Base-by-base conservation (phyloP, 1,284 basidiomycete genomes). In the Ceratobasidium sp. region DNA sequence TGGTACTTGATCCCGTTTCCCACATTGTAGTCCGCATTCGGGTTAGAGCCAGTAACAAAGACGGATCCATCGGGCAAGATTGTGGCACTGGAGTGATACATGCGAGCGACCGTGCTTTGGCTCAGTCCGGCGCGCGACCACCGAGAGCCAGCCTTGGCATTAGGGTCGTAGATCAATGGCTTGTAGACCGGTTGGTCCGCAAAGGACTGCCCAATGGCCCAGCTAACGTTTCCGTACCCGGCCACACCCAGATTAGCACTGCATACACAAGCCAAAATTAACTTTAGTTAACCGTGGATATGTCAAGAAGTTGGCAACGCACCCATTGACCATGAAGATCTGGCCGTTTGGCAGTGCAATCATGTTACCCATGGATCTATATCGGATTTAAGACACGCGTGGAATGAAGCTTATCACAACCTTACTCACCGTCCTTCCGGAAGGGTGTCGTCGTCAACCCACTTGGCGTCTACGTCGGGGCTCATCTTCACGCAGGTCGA, bases 31-130 rank as follows among this genome's bases (percentile, higher is more conserved):
- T 97, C 95, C 72, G 92, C 85, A 80, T 97, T 97, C 48, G 95
- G 95, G 82, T 97, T 97, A 30, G 93, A 95, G 12, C 96, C 96
- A 64, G 93, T 93, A 73, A 97, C 86, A 73, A 97, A 81, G 59
- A 98, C 89, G 1, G 92, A 92, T 0, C 86, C 92, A 77, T 97
- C 85, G 18, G 94, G 90, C 43, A 97, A 88, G 41, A 97, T 87
- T 21, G 97, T 84, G 18, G 93, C 93, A 9, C 88, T 88, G 1
- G 93, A 95, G 81, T 96, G 94, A 82, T 96, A 96, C 76, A 96
- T 83, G 76, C 94, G 88, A 70, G 92, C 81, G 61, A 93, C 90
- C 23, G 80, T 84, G 3, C 85, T 83, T 1, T 77, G 77, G 1
- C 77, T 77, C 23, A 92, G 80, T 34, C 89, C 91, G 1, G 84